phyloP scores from a whole-genome alignment of 306 rosid species.

The Neltuma alba region DNA sequence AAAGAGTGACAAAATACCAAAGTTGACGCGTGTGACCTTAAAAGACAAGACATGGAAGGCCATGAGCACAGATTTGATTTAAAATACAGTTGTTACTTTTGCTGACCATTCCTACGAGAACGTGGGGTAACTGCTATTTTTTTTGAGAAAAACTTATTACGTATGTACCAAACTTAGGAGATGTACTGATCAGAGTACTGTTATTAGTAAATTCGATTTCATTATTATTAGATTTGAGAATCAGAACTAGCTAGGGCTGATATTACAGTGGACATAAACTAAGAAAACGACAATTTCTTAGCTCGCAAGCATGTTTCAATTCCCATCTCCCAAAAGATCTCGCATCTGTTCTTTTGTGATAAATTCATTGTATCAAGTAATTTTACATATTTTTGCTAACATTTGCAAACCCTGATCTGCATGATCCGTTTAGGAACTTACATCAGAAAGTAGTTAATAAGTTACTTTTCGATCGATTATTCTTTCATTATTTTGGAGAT shows the following conservation, averaged over 20 bases:
- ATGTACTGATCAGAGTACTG: neutral
- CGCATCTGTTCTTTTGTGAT: neutral
- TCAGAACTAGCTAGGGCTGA: conserved; percentile 19
- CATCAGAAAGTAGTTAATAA: neutral
- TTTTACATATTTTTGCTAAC: neutral
- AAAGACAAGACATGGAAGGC: neutral
- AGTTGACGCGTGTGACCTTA: conserved; percentile 5
- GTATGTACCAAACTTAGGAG: neutral
- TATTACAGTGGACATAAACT: neutral
- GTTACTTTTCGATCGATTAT: neutral
- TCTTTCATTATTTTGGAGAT: neutral
- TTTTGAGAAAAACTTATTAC: neutral
- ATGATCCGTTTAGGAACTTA: neutral
- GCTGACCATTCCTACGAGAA: conserved; percentile 20
- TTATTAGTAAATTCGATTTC: neutral
- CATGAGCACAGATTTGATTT: neutral
- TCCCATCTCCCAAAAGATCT: conserved; percentile 8
- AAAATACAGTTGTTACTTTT: neutral
- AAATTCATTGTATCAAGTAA: neutral
- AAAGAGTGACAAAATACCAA: neutral
- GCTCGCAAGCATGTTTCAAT: conserved; percentile 25
- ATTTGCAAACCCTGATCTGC: neutral
- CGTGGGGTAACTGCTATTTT: conserved; percentile 22
- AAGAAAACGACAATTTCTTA: neutral
- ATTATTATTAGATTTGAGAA: neutral